Base-by-base conservation (phyloP, 768 basidiomycete species). In the Lactarius tabidus region DNA sequence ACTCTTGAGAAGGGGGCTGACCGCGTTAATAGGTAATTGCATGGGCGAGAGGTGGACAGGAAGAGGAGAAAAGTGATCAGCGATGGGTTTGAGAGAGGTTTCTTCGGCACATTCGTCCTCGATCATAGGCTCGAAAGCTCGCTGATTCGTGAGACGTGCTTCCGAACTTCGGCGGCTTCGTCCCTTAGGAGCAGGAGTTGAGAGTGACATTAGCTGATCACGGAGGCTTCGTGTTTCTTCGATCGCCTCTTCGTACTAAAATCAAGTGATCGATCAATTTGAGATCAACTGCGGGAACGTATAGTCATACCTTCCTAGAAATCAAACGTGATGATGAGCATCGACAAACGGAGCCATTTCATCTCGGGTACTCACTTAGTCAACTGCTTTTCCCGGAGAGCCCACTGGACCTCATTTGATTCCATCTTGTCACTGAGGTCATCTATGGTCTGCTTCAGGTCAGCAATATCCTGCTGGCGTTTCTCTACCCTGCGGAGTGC, bases 31-130 rank as follows among this genome's bases (percentile, higher is more conserved):
- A 20, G 57, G 39, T 28, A 57, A 20, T 20, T 59, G 69, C 14
- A 67, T 31, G 2, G 69, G 69, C 31, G 69, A 69, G 67, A 69
- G 67, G 52, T 69, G 66, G 43, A 64, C 36, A n/a, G 67, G 67
- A 52, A 69, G 69, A 0, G 69, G 69, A 1, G 69, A 68, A 61
- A 69, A 69, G 67, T 62, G 69, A 38, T 64, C 63, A 20, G 48
- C 43, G 20, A 59, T 36, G 33, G 60, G 43, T 38, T 59, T 67
- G 31, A 63, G 15, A 20, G 57, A 36, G 14, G 31, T 31, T 15
- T 66, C 61, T 39, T 58, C 60, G 33, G n/a, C 29, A 23, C 60
- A 54, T 36, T 67, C 67, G n/a, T 69, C 69, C 45, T 64, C 66
- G 51, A 63, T 51, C 63, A 59, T 60, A 6, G 67, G 66, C 59